phyloP scores from a whole-genome alignment of 495 filamentous ascomycete genomes.

The Aspergillus saccharolyticus region DNA sequence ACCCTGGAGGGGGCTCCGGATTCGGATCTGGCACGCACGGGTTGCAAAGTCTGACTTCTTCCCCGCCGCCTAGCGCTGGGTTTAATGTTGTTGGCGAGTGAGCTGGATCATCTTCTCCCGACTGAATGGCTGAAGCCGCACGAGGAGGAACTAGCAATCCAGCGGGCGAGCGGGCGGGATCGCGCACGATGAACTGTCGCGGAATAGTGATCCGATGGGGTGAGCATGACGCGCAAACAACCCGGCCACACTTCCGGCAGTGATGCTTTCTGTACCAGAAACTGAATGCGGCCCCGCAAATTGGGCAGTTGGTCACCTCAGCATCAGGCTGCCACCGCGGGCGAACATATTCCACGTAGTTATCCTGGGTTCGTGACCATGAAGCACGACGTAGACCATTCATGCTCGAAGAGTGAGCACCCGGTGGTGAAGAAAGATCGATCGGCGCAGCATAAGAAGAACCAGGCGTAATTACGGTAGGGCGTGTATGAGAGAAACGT shows the following conservation, averaged over 20 bases:
- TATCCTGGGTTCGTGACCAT: slow-evolving; percentile 11
- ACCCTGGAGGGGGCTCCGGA: slow-evolving; percentile 52
- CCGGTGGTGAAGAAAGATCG: slow-evolving; percentile 30
- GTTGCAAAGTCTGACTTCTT: slow-evolving; percentile 87
- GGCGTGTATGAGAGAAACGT: slow-evolving; percentile 18
- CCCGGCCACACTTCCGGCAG: slow-evolving; percentile 92
- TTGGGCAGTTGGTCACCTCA: slow-evolving; percentile 73
- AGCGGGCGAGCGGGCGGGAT: slow-evolving; percentile 24
- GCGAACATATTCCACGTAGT: slow-evolving; percentile 35
- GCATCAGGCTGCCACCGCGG: slow-evolving; percentile 85
- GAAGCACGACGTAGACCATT: slow-evolving; percentile 10
- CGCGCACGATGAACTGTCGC: slow-evolving; percentile 81
- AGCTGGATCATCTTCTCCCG: slow-evolving; percentile 35
- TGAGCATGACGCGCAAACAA: slow-evolving; percentile 87
- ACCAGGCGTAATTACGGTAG: slow-evolving; percentile 16
- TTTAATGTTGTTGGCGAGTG: slow-evolving; percentile 31
- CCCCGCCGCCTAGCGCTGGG: slow-evolving; percentile 66
- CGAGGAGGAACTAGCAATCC: slow-evolving; percentile 20
- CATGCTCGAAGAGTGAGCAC: slow-evolving; percentile 6
- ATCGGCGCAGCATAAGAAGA: slow-evolving; percentile 34
- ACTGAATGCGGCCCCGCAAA: slow-evolving; percentile 70
- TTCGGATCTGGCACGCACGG: slow-evolving; percentile 93
- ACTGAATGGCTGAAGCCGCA: slow-evolving; percentile 30
- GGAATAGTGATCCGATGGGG: slow-evolving; percentile 95
- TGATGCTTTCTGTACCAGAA: slow-evolving; percentile 91